Evolutionary conservation across 192 early-diverging fungal species (phyloP).

Genomic region (Linnemannia hyalina): DNA sequence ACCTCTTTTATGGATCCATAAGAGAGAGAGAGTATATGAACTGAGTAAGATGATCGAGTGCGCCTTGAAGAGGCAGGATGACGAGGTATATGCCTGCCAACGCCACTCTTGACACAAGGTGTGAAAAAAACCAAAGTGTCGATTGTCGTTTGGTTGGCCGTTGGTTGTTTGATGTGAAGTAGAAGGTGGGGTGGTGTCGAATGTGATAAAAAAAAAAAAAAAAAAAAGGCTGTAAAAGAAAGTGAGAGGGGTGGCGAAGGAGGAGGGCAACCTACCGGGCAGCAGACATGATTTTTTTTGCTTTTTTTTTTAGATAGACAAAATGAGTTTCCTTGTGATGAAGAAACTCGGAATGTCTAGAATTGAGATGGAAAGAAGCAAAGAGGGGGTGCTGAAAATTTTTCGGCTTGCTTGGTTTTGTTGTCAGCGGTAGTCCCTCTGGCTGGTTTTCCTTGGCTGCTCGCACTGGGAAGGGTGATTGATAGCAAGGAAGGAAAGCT

Average conservation of each 20-base stretch:
- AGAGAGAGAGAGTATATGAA: background rate
- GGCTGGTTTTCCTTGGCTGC: background rate
- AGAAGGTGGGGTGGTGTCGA: background rate
- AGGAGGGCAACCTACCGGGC: slow-evolving; percentile 27
- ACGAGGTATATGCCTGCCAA: background rate
- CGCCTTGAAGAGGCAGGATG: background rate
- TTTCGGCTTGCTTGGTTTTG: slow-evolving; percentile 30
- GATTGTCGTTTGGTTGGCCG: background rate
- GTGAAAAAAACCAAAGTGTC: background rate
- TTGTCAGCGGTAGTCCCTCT: background rate
- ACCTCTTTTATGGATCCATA: background rate
- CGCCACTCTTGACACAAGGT: background rate
- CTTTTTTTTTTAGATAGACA: slow-evolving; percentile 54
- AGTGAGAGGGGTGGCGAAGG: too few species aligned
- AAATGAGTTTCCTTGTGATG: slow-evolving; percentile 38
- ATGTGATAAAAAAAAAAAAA: background rate
- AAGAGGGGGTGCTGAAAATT: slow-evolving; percentile 53
- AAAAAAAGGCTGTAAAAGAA: background rate
- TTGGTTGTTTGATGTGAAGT: background rate
- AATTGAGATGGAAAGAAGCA: slow-evolving; percentile 49
- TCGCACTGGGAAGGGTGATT: background rate
- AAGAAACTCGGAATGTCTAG: slow-evolving; percentile 54
- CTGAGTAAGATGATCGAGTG: background rate
- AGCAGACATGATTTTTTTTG: slow-evolving; percentile 57
- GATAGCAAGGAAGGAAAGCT: background rate